Conservation (phyloP, 176 grass and related monocot species). For the Musa acuminata region DNA sequence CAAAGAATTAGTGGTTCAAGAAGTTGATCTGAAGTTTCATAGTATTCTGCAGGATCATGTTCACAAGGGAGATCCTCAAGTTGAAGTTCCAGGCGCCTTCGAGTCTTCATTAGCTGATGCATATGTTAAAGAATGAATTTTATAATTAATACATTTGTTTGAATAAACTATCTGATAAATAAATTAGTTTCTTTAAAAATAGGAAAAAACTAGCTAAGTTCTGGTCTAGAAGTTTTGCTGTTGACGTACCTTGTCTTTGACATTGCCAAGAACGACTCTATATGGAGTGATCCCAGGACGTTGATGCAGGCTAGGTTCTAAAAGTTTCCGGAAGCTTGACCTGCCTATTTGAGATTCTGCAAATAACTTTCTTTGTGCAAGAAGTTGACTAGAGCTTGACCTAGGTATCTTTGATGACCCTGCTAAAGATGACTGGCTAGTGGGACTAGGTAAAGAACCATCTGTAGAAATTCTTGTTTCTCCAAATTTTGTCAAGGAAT, state of each 20-base stretch:
- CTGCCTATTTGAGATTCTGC: slow-evolving; percentile 57
- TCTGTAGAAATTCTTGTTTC: slow-evolving; percentile 12
- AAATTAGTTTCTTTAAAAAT: background rate
- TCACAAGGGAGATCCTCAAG: slow-evolving; percentile 75
- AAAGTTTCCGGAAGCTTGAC: slow-evolving; percentile 76
- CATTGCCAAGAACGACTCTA: slow-evolving; percentile 78
- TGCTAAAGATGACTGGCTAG: slow-evolving; percentile 25
- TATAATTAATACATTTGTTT: background rate
- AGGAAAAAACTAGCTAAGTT: background rate
- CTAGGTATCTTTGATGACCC: slow-evolving; percentile 30
- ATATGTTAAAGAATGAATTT: background rate
- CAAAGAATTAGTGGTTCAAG: slow-evolving; percentile 76
- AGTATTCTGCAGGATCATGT: slow-evolving; percentile 62
- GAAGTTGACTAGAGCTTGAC: slow-evolving; percentile 41
- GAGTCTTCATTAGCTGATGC: slow-evolving; percentile 68
- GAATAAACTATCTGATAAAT: background rate
- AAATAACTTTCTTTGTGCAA: slow-evolving; percentile 55
- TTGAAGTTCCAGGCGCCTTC: slow-evolving; percentile 50
- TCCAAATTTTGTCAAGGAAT: slow-evolving; percentile 30
- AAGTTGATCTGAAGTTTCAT: slow-evolving; percentile 69
- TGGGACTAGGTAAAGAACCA: slow-evolving; percentile 35
- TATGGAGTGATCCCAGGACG: slow-evolving; percentile 80
- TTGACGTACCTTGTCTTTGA: slow-evolving; percentile 67
- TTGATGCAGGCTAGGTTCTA: slow-evolving; percentile 60
- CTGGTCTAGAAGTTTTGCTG: background rate